These are phyloP conservation scores for Diaporthe sp. DNA, from an alignment of 2,329 filamentous ascomycete genomes.

Conservation along the genomic window DNA sequence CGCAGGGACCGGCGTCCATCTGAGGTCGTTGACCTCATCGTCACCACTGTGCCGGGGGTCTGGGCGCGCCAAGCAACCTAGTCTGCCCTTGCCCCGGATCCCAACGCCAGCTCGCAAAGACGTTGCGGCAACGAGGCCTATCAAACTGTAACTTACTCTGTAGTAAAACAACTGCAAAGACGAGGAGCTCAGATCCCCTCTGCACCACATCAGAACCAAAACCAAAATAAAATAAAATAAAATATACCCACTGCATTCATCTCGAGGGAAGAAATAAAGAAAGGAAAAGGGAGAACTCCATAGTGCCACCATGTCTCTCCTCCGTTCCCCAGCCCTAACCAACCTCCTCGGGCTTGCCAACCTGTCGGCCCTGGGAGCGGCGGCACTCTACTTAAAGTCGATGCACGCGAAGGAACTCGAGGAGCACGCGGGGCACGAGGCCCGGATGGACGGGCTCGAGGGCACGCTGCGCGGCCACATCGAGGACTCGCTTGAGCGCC, in stretches of 20 bases:
- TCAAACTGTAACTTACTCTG: not conserved
- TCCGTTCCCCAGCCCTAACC: slow-evolving; percentile 26
- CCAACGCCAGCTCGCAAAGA: not conserved
- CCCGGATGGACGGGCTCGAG: slow-evolving; percentile 32
- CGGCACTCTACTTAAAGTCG: slow-evolving; percentile 18
- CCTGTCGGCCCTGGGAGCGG: slow-evolving; percentile 23
- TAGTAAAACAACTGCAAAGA: not conserved
- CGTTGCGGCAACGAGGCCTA: not conserved
- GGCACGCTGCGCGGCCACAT: slow-evolving; percentile 31
- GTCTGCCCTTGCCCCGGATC: slow-evolving; percentile 1
- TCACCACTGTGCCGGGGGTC: not conserved
- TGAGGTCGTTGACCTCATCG: slow-evolving; percentile 17
- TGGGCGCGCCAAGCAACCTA: slow-evolving; percentile 13
- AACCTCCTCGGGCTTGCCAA: slow-evolving; percentile 26
- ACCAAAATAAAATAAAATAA: not conserved
- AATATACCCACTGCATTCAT: not conserved
- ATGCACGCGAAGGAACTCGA: slow-evolving; percentile 26
- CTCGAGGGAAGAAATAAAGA: not conserved
- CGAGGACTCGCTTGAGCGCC: slow-evolving; percentile 31
- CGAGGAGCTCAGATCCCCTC: too few relatives aligned
- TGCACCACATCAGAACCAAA: not conserved
- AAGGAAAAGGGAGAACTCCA: not conserved
- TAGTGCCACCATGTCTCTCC: slow-evolving; percentile 24
- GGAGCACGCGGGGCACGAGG: slow-evolving; percentile 24
- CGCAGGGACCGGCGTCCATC: not conserved